These are phyloP conservation scores for Pyricularia pennisetigena DNA, from an alignment of 2,329 filamentous ascomycete species.

Conservation along the genomic window DNA sequence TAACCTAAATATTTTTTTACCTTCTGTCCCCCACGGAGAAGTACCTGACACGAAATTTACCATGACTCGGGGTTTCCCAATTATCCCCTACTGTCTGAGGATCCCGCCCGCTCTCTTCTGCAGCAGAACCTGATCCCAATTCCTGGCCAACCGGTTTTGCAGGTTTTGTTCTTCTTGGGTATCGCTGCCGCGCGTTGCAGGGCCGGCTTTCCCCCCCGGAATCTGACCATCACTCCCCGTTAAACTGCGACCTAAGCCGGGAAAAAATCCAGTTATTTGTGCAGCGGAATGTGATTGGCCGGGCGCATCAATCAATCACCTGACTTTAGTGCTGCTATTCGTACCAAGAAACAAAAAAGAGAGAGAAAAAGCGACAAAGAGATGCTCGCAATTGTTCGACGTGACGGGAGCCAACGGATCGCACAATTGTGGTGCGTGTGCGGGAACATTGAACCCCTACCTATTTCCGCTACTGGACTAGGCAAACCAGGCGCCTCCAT, in stretches of 20 bases:
- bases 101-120: neutral
- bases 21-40: neutral
- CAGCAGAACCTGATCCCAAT: neutral
- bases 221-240: neutral
- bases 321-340: neutral
- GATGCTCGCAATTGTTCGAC: neutral
- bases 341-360: neutral
- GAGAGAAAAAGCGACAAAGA: neutral
- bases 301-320: neutral
- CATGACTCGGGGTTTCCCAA: neutral
- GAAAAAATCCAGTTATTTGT: neutral
- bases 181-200: neutral
- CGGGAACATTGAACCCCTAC: neutral
- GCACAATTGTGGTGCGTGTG: neutral
- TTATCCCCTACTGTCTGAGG: neutral
- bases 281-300: neutral
- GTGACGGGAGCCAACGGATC: neutral
- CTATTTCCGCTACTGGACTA: neutral
- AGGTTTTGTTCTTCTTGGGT: neutral
- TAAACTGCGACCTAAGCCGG: neutral
- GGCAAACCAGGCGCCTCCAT: neutral
- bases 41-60: neutral
- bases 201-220: neutral
- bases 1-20: neutral
- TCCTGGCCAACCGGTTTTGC: neutral